A percentile compares a stretch with the other conserved stretches of the same genome.
These are phyloP conservation scores for Mitosporidium daphniae DNA, from an alignment of 371 early-diverging fungal genomes.

Conservation along the genomic window DNA sequence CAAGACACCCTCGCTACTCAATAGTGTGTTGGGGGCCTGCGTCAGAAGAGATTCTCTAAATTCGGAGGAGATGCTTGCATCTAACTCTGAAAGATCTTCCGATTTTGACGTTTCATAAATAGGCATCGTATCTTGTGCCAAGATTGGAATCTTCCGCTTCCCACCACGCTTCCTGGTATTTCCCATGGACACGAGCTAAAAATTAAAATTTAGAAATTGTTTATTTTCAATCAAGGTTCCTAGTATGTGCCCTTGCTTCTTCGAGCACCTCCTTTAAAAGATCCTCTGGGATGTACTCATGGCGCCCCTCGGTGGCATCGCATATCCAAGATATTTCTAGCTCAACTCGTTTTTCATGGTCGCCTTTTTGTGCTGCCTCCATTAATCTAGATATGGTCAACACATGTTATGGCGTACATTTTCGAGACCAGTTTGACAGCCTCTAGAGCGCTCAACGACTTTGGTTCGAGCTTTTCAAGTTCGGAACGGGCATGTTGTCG, in stretches of 20 bases:
- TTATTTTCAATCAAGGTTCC: too few species aligned
- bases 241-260: slow-evolving; percentile 19
- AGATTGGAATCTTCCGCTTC: too few species aligned
- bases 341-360: slow-evolving; percentile 84
- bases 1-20: too few species aligned
- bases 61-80: too few species aligned
- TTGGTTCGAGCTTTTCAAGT: slow-evolving; percentile 60
- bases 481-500: slow-evolving; percentile 78
- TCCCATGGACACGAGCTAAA: too few species aligned
- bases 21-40: too few species aligned
- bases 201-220: too few species aligned
- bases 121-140: too few species aligned
- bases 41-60: too few species aligned
- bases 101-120: too few species aligned
- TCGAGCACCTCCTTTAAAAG: slow-evolving; percentile 42
- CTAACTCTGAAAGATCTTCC: too few species aligned
- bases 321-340: slow-evolving; percentile 78
- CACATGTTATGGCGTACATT: slow-evolving; percentile 20
- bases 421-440: slow-evolving; percentile 68
- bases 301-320: slow-evolving; percentile 28
- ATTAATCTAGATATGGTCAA: slow-evolving; percentile 9
- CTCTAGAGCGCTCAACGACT: slow-evolving; percentile 36
- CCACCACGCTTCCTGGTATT: too few species aligned
- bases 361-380: slow-evolving; percentile 63
- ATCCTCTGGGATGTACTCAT: slow-evolving; percentile 47